A percentile compares a stretch with the other conserved stretches of the same genome.
These are phyloP conservation scores for Gentiana straminea DNA, from an alignment of 257 asterid species.

Conservation along the genomic window DNA sequence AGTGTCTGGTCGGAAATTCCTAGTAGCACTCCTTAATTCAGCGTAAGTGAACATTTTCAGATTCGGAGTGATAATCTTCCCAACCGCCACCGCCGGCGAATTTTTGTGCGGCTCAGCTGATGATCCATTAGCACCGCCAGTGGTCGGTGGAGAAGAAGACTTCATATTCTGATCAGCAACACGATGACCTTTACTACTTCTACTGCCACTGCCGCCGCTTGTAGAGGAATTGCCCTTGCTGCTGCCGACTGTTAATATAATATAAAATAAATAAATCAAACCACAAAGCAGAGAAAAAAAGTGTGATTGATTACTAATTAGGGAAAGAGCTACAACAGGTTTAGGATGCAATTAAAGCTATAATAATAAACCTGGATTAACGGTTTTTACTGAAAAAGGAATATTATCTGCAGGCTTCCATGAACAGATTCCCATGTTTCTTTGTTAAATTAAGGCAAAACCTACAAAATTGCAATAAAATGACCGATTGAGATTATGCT, in stretches of 20 bases:
- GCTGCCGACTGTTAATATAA: neutral
- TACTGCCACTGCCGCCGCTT: neutral
- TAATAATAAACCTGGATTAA: constrained; percentile 6
- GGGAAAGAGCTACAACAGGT: neutral
- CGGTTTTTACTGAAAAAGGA: constrained; percentile 8
- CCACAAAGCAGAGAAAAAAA: neutral
- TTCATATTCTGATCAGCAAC: neutral
- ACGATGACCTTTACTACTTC: neutral
- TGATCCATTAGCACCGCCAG: neutral
- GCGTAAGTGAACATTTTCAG: constrained; percentile 21
- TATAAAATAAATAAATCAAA: neutral
- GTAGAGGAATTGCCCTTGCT: too few relatives aligned
- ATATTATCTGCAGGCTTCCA: constrained; percentile 24
- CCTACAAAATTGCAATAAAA: too few relatives aligned
- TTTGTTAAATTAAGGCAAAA: neutral
- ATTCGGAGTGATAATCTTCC: constrained; percentile 16
- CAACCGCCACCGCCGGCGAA: neutral
- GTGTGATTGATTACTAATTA: neutral
- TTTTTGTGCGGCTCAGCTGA: neutral
- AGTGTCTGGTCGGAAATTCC: constrained; percentile 31
- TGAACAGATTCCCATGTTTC: constrained; percentile 37
- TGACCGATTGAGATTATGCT: too few relatives aligned
- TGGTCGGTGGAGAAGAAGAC: neutral
- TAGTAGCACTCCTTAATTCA: constrained; percentile 24
- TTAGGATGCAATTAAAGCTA: neutral